phyloP scores from a whole-genome alignment of 306 rosid species.

The Vicia faba region DNA sequence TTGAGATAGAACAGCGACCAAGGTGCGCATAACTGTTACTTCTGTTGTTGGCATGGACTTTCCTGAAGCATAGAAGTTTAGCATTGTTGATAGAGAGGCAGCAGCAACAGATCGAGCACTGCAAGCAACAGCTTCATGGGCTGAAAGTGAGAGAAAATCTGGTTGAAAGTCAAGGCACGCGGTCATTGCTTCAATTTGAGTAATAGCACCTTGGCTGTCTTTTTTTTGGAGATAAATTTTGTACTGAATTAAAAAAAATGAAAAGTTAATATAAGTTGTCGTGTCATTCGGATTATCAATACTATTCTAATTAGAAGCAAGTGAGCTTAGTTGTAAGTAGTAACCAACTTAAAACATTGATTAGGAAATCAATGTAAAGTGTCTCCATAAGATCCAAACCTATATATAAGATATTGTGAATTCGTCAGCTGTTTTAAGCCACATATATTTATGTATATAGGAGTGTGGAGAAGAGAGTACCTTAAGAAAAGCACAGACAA shows the following conservation, averaged over 20 bases:
- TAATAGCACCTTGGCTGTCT: slow-evolving; percentile 63
- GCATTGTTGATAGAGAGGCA: slow-evolving; percentile 68
- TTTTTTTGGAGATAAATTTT: slow-evolving; percentile 86
- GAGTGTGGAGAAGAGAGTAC: slow-evolving; percentile 46
- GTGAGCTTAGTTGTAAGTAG: slow-evolving; percentile 5
- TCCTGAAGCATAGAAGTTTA: slow-evolving; percentile 66
- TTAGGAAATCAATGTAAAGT: not conserved
- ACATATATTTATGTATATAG: not conserved
- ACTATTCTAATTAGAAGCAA: slow-evolving; percentile 33
- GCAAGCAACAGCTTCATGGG: slow-evolving; percentile 98
- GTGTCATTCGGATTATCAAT: slow-evolving; percentile 8
- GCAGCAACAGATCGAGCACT: slow-evolving; percentile 78
- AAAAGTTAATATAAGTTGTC: slow-evolving; percentile 33
- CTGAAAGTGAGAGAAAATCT: slow-evolving; percentile 86
- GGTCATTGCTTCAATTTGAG: slow-evolving; percentile 84
- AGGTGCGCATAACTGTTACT: slow-evolving; percentile 77
- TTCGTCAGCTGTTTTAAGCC: slow-evolving; percentile 10
- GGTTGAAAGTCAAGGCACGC: slow-evolving; percentile 83
- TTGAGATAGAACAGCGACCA: slow-evolving; percentile 76
- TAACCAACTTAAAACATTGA: slow-evolving; percentile 21
- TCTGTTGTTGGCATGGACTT: slow-evolving; percentile 79
- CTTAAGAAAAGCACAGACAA: slow-evolving; percentile 87
- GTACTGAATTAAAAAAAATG: slow-evolving; percentile 57
- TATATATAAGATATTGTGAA: not conserved
- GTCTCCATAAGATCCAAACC: slow-evolving; percentile 2